A percentile compares a stretch with the other conserved stretches of the same genome.
These are phyloP conservation scores for Anthoceros angustus DNA, from an alignment of 225 moss, liverwort and hornwort species.

Conservation along the genomic window DNA sequence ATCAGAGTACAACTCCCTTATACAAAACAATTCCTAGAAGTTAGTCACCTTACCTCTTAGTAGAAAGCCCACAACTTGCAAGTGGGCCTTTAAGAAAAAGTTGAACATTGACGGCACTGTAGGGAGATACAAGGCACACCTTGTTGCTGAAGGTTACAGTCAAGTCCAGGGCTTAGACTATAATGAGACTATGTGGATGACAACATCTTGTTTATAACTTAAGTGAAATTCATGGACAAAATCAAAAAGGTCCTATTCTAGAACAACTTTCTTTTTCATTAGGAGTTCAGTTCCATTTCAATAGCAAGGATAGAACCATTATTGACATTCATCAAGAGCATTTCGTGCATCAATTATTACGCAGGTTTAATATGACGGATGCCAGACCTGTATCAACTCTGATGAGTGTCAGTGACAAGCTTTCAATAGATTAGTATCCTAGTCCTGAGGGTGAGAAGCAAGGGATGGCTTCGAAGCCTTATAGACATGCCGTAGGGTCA, in stretches of 20 bases:
- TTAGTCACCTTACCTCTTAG: not conserved
- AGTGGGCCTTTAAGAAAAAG: not conserved
- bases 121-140: not conserved
- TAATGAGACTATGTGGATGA: not conserved
- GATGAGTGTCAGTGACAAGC: not conserved
- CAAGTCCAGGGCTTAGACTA: not conserved
- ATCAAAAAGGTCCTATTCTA: not conserved
- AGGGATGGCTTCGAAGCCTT: not conserved
- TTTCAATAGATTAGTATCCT: not conserved
- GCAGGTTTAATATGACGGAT: not conserved
- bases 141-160: not conserved
- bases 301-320: not conserved
- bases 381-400: not conserved
- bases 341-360: not conserved
- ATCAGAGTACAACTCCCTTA: not conserved
- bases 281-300: not conserved
- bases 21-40: not conserved
- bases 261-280: not conserved
- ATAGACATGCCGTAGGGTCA: not conserved
- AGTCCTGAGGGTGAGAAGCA: not conserved
- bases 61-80: not conserved
- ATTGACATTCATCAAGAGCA: not conserved
- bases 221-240: not conserved
- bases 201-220: not conserved
- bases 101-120: not conserved